phyloP scores from a whole-genome alignment of 2,329 filamentous ascomycete species.

The Calonectria hawksworthii region DNA sequence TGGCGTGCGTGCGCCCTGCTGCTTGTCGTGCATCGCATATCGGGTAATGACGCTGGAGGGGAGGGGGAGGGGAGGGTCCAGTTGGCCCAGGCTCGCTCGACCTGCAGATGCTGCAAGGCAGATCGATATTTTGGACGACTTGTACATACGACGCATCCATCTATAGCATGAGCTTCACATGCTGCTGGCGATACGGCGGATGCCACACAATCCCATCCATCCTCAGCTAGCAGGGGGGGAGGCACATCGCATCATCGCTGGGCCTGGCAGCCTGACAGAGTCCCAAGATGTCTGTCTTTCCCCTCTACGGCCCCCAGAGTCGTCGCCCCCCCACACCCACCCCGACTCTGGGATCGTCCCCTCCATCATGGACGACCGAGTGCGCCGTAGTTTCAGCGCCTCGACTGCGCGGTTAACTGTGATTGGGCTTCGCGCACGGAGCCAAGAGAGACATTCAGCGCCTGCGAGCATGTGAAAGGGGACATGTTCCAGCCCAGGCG shows the following conservation, averaged over 20 bases:
- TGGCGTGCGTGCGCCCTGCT: conserved; percentile 13
- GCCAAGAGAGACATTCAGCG: background rate
- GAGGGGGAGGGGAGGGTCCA: conserved; percentile 2
- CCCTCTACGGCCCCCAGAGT: background rate
- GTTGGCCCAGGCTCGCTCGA: background rate
- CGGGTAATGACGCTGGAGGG: conserved; percentile 1
- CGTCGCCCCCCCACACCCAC: conserved; percentile 5
- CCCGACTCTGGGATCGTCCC: conserved; percentile 14
- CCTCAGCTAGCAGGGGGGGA: background rate
- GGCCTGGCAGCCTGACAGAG: background rate
- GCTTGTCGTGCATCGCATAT: conserved; percentile 25
- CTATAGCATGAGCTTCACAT: conserved; percentile 15
- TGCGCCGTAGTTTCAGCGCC: conserved; percentile 19
- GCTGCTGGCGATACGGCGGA: background rate
- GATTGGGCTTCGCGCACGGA: conserved; percentile 6
- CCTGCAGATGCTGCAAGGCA: conserved; percentile 28
- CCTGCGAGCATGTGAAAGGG: conserved; percentile 18
- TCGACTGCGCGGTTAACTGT: conserved; percentile 14
- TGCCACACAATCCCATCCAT: background rate
- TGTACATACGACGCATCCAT: background rate
- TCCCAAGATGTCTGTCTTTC: conserved; percentile 9
- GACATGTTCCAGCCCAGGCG: background rate
- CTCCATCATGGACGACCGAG: conserved; percentile 3
- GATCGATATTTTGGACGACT: conserved; percentile 21
- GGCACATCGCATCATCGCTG: background rate